These are phyloP conservation scores for Sophora flavescens DNA, from an alignment of 306 rosid genomes.

Conservation along the genomic window DNA sequence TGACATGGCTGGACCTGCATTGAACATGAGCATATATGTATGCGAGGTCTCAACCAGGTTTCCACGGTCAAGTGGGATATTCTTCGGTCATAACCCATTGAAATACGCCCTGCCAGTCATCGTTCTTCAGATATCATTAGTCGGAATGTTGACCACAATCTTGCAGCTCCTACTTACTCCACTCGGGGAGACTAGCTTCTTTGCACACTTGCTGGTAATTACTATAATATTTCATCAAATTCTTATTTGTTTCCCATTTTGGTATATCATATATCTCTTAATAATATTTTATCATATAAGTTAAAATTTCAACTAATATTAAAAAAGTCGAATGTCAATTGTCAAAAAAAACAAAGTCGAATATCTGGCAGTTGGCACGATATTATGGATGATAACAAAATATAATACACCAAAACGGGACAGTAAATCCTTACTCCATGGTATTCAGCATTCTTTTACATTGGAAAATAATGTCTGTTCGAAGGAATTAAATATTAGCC, in stretches of 20 bases:
- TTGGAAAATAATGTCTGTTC: background rate
- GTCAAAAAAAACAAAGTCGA: too few species aligned
- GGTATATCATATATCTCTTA: too few species aligned
- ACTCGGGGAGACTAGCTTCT: conserved; percentile 55
- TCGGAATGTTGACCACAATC: conserved; percentile 37
- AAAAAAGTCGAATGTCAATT: too few species aligned
- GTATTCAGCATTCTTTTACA: background rate
- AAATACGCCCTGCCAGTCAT: conserved; percentile 35
- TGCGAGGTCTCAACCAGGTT: conserved; percentile 19
- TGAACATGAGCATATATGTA: background rate
- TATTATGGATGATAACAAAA: too few species aligned
- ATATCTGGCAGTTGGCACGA: too few species aligned
- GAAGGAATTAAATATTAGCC: background rate
- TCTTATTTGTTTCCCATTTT: too few species aligned
- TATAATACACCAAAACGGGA: too few species aligned
- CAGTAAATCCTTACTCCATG: too few species aligned
- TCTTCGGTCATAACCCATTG: conserved; percentile 55
- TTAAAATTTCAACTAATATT: too few species aligned
- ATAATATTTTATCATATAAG: too few species aligned
- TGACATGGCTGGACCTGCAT: conserved; percentile 18
- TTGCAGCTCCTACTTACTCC: conserved; percentile 58
- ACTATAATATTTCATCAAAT: background rate
- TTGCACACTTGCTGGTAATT: conserved; percentile 64
- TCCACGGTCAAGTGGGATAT: conserved; percentile 50
- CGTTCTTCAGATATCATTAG: conserved; percentile 49